Conservation (phyloP, 2,329 filamentous ascomycete species). For the Penicillium sp. region DNA sequence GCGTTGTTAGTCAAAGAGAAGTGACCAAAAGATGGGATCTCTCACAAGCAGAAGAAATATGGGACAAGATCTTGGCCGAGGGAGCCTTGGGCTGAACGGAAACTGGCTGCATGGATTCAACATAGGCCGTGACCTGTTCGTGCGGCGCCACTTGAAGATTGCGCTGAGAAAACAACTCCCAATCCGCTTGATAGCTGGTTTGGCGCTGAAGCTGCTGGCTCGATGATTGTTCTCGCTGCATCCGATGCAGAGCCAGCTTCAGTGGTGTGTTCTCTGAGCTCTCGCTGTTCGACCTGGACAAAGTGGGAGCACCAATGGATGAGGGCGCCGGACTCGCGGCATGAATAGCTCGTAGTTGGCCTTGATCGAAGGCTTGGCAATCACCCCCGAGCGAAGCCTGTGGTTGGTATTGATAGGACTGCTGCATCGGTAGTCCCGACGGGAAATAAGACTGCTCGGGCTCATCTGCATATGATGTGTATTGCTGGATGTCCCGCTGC, state of each 20-base stretch:
- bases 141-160: slow-evolving; percentile 22
- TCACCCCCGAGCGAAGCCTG: slow-evolving; percentile 28
- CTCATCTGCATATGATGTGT: slow-evolving; percentile 32
- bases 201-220: slow-evolving; percentile 24
- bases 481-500: slow-evolving; percentile 15
- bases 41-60: slow-evolving; percentile 57
- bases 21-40: neutral
- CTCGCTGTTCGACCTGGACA: slow-evolving; percentile 26
- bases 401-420: slow-evolving; percentile 32
- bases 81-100: slow-evolving; percentile 42
- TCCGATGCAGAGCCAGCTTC: slow-evolving; percentile 29
- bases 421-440: slow-evolving; percentile 8
- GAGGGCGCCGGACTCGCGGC: slow-evolving; percentile 26
- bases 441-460: slow-evolving; percentile 48
- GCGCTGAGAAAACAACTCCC: slow-evolving; percentile 29
- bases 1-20: neutral
- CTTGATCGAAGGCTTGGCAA: slow-evolving; percentile 32
- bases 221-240: slow-evolving; percentile 32
- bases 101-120: slow-evolving; percentile 33
- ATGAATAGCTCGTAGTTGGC: slow-evolving; percentile 34
- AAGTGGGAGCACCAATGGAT: slow-evolving; percentile 17
- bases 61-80: slow-evolving; percentile 52
- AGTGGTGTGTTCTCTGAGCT: slow-evolving; percentile 22
- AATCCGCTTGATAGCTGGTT: slow-evolving; percentile 25
- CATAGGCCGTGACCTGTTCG: slow-evolving; percentile 26